Evolutionary conservation across 1,139 yeast genomes (phyloP).

Genomic region (Ogataea hybrid): DNA sequence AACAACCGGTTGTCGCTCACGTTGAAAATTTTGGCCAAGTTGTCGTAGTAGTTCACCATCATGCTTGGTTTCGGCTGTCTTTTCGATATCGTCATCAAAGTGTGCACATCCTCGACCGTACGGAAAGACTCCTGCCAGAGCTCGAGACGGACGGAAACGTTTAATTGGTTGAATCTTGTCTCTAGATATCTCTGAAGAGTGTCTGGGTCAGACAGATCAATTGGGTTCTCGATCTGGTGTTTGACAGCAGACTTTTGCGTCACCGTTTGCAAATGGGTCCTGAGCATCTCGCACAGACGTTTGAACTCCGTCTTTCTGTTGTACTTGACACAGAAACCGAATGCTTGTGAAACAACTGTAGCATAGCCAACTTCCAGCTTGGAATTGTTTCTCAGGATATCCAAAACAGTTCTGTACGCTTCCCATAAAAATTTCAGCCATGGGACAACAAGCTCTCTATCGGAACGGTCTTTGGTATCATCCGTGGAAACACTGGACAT

Average conservation of each 20-base stretch:
- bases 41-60: constrained; percentile 94
- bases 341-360: constrained; percentile 80
- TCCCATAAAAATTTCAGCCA: constrained; percentile 98
- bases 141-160: constrained; percentile 88
- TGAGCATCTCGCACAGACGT: constrained; percentile 86
- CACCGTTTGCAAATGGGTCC: constrained; percentile 87
- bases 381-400: constrained; percentile 88
- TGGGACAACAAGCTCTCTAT: constrained; percentile 91
- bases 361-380: constrained; percentile 87
- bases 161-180: constrained; percentile 89
- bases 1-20: constrained; percentile 86
- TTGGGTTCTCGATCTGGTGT: constrained; percentile 41
- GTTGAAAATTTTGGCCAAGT: constrained; percentile 87
- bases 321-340: constrained; percentile 84
- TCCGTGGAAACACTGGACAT: constrained; percentile 90
- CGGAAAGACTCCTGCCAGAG: constrained; percentile 99
- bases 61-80: constrained; percentile 87
- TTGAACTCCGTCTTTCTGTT: constrained; percentile 93
- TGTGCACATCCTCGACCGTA: constrained; percentile 95
- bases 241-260: constrained; percentile 49
- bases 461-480: constrained; percentile 89
- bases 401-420: constrained; percentile 87
- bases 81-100: constrained; percentile 80
- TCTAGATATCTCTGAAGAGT: constrained; percentile 93
- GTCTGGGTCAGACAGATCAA: constrained; percentile 85